Evolutionary conservation across 345 rosid species (phyloP).

Genomic region (Pistacia atlantica): DNA sequence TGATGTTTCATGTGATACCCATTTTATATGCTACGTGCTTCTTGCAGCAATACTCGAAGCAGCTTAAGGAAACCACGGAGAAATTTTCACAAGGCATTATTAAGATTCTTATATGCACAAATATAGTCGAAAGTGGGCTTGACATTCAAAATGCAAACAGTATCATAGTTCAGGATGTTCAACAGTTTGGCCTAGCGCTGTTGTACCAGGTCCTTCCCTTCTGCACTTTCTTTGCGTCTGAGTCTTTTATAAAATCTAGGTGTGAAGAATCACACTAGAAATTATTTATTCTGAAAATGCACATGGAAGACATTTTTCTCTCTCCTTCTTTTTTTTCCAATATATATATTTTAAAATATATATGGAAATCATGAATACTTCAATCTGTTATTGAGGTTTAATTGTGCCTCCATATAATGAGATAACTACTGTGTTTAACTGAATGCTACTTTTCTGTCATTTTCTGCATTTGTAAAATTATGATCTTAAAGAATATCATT

Average conservation of each 20-base stretch:
- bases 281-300: neutral
- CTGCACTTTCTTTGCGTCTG: constrained; percentile 18
- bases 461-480: neutral
- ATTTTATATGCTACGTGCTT: constrained; percentile 25
- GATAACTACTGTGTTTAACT: too few relatives aligned
- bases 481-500: neutral
- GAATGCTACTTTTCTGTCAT: neutral
- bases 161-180: constrained; percentile 95
- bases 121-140: constrained; percentile 96
- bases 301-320: neutral
- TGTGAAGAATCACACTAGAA: neutral
- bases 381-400: neutral
- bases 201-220: constrained; percentile 72
- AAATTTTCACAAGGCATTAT: constrained; percentile 81
- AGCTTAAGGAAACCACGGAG: constrained; percentile 93
- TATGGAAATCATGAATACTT: neutral
- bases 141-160: constrained; percentile 97
- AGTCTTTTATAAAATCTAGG: neutral
- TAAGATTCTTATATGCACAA: constrained; percentile 85
- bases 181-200: constrained; percentile 91
- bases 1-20: neutral
- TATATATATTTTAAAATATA: too few relatives aligned
- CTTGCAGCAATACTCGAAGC: constrained; percentile 83
- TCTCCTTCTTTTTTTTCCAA: neutral
- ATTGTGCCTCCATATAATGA: neutral